A percentile compares a stretch with the other conserved stretches of the same genome.
These are phyloP conservation scores for Scheffersomyces quercinus DNA, from an alignment of 1,139 yeast genomes.

Conservation along the genomic window DNA sequence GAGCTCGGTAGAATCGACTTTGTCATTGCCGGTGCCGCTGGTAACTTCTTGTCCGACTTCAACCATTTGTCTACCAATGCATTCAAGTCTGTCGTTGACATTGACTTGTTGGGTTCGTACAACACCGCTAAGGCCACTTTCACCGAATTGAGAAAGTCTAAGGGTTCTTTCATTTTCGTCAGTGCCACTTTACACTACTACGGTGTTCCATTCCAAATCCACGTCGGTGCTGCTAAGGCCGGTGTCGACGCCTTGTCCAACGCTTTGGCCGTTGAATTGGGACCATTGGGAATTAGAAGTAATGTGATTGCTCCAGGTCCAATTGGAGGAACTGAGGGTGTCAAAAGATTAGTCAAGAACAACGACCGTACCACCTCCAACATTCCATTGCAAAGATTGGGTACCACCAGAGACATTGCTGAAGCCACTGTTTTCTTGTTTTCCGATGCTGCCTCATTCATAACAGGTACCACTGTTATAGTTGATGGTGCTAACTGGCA, in stretches of 20 bases:
- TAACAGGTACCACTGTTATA: constrained; percentile 77
- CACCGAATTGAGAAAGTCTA: constrained; percentile 22
- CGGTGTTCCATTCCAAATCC: constrained; percentile 84
- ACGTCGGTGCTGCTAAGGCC: constrained; percentile 92
- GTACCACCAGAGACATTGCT: constrained; percentile 79
- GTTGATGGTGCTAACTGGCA: constrained; percentile 96
- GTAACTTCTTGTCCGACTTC: constrained; percentile 28
- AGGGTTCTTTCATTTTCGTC: constrained; percentile 26
- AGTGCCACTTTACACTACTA: constrained; percentile 81
- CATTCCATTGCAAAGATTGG: constrained; percentile 78
- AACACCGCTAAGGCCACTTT: constrained; percentile 67
- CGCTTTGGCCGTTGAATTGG: constrained; percentile 83
- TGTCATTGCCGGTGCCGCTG: constrained; percentile 31
- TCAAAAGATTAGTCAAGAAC: constrained; percentile 51
- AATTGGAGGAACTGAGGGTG: constrained; percentile 80
- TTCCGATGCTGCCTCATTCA: constrained; percentile 75
- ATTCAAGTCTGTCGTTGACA: constrained; percentile 24
- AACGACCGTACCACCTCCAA: constrained; percentile 34
- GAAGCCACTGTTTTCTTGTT: constrained; percentile 83
- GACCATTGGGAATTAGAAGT: constrained; percentile 79
- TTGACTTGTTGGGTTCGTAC: constrained; percentile 82
- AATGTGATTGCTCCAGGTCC: constrained; percentile 91
- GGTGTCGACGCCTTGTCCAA: constrained; percentile 89
- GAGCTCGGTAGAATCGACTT: constrained; percentile 27
- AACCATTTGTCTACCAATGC: constrained; percentile 28